Evolutionary conservation across 495 filamentous ascomycete species (phyloP).

Genomic region (Xylaria intraflava): DNA sequence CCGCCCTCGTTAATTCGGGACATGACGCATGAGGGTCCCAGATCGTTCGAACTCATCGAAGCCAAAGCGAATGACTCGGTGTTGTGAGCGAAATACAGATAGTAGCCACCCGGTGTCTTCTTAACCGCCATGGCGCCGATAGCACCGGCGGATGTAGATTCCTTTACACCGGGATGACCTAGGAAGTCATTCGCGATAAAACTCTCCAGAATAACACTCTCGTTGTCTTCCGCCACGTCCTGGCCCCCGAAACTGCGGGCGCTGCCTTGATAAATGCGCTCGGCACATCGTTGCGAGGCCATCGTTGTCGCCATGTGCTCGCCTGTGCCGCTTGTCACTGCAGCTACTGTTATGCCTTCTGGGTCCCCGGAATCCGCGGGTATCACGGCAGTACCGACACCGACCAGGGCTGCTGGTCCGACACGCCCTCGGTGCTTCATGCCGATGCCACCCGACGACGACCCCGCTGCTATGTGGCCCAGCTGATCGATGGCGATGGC

Average conservation of each 20-base stretch:
- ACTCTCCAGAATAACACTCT: constrained; percentile 62
- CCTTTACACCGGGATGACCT: constrained; percentile 67
- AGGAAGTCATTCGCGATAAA: constrained; percentile 78
- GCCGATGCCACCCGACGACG: constrained; percentile 96
- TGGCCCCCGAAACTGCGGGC: constrained; percentile 52
- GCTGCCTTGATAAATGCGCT: constrained; percentile 62
- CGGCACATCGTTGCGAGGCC: constrained; percentile 72
- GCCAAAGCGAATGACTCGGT: constrained; percentile 86
- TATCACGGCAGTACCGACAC: constrained; percentile 82
- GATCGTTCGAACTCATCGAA: constrained; percentile 75
- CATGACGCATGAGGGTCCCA: constrained; percentile 71
- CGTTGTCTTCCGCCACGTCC: constrained; percentile 54
- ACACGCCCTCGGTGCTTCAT: constrained; percentile 93
- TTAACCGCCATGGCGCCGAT: constrained; percentile 83
- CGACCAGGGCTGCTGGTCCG: constrained; percentile 87
- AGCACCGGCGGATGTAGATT: constrained; percentile 64
- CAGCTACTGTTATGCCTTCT: constrained; percentile 58
- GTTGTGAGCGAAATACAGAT: constrained; percentile 84
- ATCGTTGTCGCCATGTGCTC: constrained; percentile 94
- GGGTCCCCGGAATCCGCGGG: constrained; percentile 53
- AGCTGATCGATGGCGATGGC: constrained; percentile 82
- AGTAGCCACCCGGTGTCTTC: constrained; percentile 61
- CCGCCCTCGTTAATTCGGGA: constrained; percentile 51
- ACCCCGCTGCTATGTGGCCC: constrained; percentile 91
- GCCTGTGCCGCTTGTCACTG: constrained; percentile 86